Evolutionary conservation across 164 flowering plant species (phyloP), one percentile per base, ranked within the genome.

Genomic region (Saururus chinensis): DNA sequence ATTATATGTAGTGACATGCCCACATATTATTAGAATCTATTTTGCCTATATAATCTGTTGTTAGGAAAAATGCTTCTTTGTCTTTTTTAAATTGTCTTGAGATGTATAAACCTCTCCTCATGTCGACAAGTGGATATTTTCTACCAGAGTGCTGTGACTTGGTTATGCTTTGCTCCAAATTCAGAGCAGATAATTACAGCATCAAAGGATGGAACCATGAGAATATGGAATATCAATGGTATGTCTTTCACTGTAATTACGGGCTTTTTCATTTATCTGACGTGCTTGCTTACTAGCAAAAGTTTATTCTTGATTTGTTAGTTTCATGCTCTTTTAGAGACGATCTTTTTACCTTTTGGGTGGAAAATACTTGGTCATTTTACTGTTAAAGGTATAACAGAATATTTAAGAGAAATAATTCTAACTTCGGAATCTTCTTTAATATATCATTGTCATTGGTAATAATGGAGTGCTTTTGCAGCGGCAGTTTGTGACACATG

Each of bases 181-280:
- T 88, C 98, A 12, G 97, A 90, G 64, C 79, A 86, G 71, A 84
- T 93, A 45, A 79, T 93, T 65, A 93, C 98, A 56, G 83, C 95
- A 58, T 93, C 98, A 7, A 93, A 88, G 78, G 98, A 93, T 83
- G 96, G 96, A 49, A 71, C 97, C 26, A 80, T 93, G 35, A 80
- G 97, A 70, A 66, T 81, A 62, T 93, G 98, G 98, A 93, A 90
- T 76, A 90, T 93, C 59, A 93, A 90, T 74, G 98, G 98, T 93
- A 76, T 62, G 84, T 40, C 51, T 57, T 25, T 35, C 20, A 3
- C 55, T 52, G 56, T 53, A 1, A 20, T 23, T 53, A 10, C 10
- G 10, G 12, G 17, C 11, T 53, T 53, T 53, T 19, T 53, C 22
- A 19, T 20, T 19, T 53, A 9, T 53, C 56, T 45, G 49, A 2